phyloP scores from a whole-genome alignment of 306 rosid species.

The Boehmeria nivea region DNA sequence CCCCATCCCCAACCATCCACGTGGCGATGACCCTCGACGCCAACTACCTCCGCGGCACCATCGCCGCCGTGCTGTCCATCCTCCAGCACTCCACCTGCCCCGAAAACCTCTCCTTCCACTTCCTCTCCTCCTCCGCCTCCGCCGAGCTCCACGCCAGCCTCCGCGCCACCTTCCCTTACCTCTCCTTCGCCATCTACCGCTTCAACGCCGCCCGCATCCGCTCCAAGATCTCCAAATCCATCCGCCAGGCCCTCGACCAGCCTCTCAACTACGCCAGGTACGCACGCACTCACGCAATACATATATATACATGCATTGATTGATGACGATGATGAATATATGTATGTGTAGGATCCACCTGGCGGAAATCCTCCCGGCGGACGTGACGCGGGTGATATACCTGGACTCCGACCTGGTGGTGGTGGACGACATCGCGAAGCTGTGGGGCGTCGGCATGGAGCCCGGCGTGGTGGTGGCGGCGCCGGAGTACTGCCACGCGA shows the following conservation, averaged over 20 bases:
- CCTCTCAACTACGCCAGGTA: conserved; percentile 50
- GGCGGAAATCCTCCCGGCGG: conserved; percentile 38
- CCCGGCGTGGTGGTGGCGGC: conserved; percentile 51
- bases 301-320: no score
- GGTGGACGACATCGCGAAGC: conserved; percentile 62
- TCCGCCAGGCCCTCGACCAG: conserved; percentile 56
- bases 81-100: conserved; percentile 63
- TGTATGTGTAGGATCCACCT: conserved; percentile 43
- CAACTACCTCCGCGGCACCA: conserved; percentile 64
- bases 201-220: conserved; percentile 40
- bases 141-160: conserved; percentile 27
- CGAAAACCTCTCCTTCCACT: conserved; percentile 46
- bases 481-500: conserved; percentile 58
- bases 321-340: no score
- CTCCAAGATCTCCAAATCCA: conserved; percentile 55
- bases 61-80: conserved; percentile 56
- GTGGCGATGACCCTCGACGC: conserved; percentile 69
- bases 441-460: conserved; percentile 56
- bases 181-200: conserved; percentile 34
- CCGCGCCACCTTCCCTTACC: conserved; percentile 53
- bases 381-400: conserved; percentile 47
- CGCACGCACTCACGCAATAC: no score
- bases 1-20: conserved; percentile 25
- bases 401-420: conserved; percentile 57
- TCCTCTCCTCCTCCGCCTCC: conserved; percentile 27